These are phyloP conservation scores for Debaryomyces nepalensis DNA, from an alignment of 1,139 yeast species.

Conservation along the genomic window DNA sequence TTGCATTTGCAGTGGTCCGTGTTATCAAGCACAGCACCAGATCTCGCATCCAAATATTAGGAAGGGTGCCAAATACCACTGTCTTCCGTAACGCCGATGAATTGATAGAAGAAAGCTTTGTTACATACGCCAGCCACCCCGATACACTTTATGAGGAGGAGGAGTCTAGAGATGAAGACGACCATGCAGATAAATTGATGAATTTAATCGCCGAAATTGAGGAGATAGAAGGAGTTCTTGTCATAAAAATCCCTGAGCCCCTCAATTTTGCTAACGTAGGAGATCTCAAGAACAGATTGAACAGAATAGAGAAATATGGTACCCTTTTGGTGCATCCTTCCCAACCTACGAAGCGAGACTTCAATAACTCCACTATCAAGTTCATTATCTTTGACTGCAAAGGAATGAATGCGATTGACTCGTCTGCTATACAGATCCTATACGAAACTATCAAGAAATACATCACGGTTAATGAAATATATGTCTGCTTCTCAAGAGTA, in stretches of 20 bases:
- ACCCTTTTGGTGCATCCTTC: slow-evolving; percentile 35
- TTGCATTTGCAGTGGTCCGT: slow-evolving; percentile 32
- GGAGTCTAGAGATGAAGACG: slow-evolving; percentile 12
- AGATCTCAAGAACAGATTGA: slow-evolving; percentile 30
- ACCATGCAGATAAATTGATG: slow-evolving; percentile 17
- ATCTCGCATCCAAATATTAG: slow-evolving; percentile 39
- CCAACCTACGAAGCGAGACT: slow-evolving; percentile 33
- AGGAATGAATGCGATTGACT: slow-evolving; percentile 38
- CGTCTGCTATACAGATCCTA: slow-evolving; percentile 39
- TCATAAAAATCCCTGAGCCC: slow-evolving; percentile 38
- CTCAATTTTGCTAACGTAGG: slow-evolving; percentile 36
- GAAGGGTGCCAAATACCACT: slow-evolving; percentile 36
- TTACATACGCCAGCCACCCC: slow-evolving; percentile 17
- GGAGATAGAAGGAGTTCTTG: slow-evolving; percentile 36
- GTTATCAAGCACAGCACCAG: slow-evolving; percentile 34
- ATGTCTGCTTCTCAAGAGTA: slow-evolving; percentile 33
- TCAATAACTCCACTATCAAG: slow-evolving; percentile 26
- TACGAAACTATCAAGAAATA: slow-evolving; percentile 32
- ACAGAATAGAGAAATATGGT: slow-evolving; percentile 34
- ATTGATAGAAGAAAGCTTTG: slow-evolving; percentile 39
- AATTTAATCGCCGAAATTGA: slow-evolving; percentile 35
- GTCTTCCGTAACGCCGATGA: slow-evolving; percentile 42
- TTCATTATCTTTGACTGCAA: slow-evolving; percentile 38
- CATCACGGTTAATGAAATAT: slow-evolving; percentile 23
- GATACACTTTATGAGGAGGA: not conserved